Base-by-base conservation (phyloP, 75 land plant species). In the Ceratopteris richardii region DNA sequence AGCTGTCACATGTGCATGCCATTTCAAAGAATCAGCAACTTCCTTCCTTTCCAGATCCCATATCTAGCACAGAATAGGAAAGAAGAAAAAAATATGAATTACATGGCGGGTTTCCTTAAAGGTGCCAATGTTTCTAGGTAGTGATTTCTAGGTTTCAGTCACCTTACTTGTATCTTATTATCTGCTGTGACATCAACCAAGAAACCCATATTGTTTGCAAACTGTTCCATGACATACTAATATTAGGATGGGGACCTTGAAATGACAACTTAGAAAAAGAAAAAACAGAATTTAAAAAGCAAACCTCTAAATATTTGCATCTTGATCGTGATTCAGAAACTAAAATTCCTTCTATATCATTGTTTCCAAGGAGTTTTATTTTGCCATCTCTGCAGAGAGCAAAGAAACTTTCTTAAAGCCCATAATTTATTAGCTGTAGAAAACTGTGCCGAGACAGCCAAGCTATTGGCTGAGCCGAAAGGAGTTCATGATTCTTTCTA, bases 131-230 rank as follows among this genome's bases (percentile, higher is more conserved):
- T n/a, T n/a, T n/a, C n/a, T n/a, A n/a, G n/a, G n/a, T n/a, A n/a
- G n/a, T n/a, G n/a, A n/a, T n/a, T n/a, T n/a, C n/a, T n/a, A n/a
- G n/a, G n/a, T n/a, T n/a, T n/a, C n/a, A n/a, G n/a, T n/a, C n/a
- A n/a, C n/a, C 19, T 0, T 67, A 87, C 92, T 88, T 84, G 79
- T 51, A 87, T 76, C 23, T 87, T 88, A 77, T 87, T 87, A 50
- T 76, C 82, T 67, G 76, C 85, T 28, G 85, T 73, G 51, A 87
- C 57, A 37, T 76, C 66, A 11, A 79, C 65, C 36, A 87, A 66
- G 56, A 67, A 67, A 21, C 92, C 92, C 76, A 78, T 69, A 60
- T 87, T 88, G 5, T 71, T 76, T 46, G 81, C 30, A 66, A 88
- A 88, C 93, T 88, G 88, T 22, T 56, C 7, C n/a, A n/a, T n/a